A percentile compares a stretch with the other conserved stretches of the same genome.
Conservation (phyloP, 75 land plant genomes). For the Pinus taeda region DNA sequence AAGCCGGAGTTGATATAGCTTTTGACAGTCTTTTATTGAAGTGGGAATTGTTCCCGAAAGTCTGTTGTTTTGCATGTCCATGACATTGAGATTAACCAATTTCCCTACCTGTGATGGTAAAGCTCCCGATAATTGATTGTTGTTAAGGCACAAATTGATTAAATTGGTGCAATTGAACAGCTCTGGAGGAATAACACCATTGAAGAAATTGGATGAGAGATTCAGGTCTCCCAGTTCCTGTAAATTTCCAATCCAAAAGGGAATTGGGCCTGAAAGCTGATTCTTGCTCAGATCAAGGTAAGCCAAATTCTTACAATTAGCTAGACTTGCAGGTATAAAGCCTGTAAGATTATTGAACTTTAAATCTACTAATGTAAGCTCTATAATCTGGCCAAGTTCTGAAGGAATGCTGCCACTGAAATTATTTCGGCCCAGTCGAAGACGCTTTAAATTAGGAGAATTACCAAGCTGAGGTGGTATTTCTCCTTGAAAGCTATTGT, state of each 20-base stretch:
- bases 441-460: slow-evolving; percentile 40
- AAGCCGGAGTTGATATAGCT: slow-evolving; percentile 53
- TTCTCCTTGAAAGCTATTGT: slow-evolving; percentile 60
- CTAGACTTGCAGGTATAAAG: slow-evolving; percentile 30
- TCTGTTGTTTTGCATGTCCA: slow-evolving; percentile 55
- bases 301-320: slow-evolving; percentile 32
- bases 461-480: slow-evolving; percentile 48
- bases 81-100: slow-evolving; percentile 52
- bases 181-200: slow-evolving; percentile 49
- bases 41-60: slow-evolving; percentile 60
- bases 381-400: slow-evolving; percentile 35
- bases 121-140: slow-evolving; percentile 59
- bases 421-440: slow-evolving; percentile 57
- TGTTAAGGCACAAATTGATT: slow-evolving; percentile 52
- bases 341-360: slow-evolving; percentile 55
- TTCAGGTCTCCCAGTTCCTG: slow-evolving; percentile 58
- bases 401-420: slow-evolving; percentile 66
- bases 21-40: slow-evolving; percentile 39
- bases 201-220: slow-evolving; percentile 50
- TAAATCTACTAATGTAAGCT: slow-evolving; percentile 51
- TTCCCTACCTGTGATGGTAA: slow-evolving; percentile 61
- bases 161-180: slow-evolving; percentile 39
- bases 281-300: slow-evolving; percentile 51
- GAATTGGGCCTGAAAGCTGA: slow-evolving; percentile 45
- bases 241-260: slow-evolving; percentile 53